A percentile compares a stretch with the other conserved stretches of the same genome.
Conservation (phyloP, 345 rosid species). For the Eucalyptus globulus region DNA sequence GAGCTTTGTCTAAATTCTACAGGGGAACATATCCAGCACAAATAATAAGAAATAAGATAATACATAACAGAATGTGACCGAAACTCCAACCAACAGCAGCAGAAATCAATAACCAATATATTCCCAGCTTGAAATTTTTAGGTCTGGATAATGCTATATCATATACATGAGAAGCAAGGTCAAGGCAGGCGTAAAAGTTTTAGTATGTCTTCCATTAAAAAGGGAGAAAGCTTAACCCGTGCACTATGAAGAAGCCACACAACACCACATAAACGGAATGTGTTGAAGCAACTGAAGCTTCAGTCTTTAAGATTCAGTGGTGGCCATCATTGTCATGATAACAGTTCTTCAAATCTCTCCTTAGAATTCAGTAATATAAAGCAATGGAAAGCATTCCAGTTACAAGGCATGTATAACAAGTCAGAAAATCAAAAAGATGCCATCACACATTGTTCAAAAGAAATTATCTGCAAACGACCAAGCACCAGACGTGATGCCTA, state of each 20-base stretch:
- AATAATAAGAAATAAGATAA: not conserved
- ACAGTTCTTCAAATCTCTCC: not conserved
- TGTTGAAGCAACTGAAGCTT: not conserved
- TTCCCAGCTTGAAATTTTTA: not conserved
- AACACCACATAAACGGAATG: not conserved
- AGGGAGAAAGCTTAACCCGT: not conserved
- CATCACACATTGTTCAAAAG: not conserved
- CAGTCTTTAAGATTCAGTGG: not conserved
- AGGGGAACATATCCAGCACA: not conserved
- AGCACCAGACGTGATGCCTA: not conserved
- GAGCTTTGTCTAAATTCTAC: slow-evolving; percentile 68
- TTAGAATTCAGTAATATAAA: not conserved
- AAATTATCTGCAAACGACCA: not conserved
- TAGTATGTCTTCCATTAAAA: not conserved
- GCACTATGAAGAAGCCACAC: not conserved
- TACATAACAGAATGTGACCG: not conserved
- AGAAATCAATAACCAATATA: not conserved
- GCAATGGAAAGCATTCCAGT: not conserved
- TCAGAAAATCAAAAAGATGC: not conserved
- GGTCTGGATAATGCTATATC: not conserved
- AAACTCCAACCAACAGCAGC: not conserved
- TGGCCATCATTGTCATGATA: not conserved
- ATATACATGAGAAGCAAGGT: not conserved
- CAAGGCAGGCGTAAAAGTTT: not conserved
- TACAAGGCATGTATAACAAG: not conserved